Percentiles rank a stretch among this genome's conserved stretches.
These are phyloP conservation scores for Monosporascus sp. DNA, from an alignment of 2,329 filamentous ascomycete species.

Conservation along the genomic window DNA sequence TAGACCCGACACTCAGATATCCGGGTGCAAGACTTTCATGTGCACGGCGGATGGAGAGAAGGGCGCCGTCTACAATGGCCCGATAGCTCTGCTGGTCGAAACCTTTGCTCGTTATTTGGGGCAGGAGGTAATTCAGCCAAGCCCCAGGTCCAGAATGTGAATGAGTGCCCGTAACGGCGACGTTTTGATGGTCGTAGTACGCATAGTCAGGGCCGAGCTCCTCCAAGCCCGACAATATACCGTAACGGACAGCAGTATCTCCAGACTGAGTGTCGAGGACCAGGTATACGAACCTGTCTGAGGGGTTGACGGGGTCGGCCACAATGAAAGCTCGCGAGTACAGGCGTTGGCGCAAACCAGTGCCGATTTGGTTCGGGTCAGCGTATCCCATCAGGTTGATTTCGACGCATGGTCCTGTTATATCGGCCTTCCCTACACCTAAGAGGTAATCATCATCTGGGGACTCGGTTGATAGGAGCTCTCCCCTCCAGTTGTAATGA, in stretches of 20 bases:
- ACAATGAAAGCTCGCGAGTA: slow-evolving; percentile 89
- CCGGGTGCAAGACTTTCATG: slow-evolving; percentile 63
- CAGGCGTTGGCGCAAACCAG: slow-evolving; percentile 78
- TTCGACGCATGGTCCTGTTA: slow-evolving; percentile 73
- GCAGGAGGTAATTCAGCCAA: slow-evolving; percentile 91
- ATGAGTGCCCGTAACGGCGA: slow-evolving; percentile 89
- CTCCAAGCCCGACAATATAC: slow-evolving; percentile 72
- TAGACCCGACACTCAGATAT: slow-evolving; percentile 50
- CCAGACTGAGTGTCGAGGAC: slow-evolving; percentile 84
- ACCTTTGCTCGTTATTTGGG: slow-evolving; percentile 82
- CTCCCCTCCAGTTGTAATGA: background rate
- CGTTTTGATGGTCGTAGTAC: slow-evolving; percentile 71
- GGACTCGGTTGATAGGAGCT: background rate
- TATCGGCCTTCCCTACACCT: slow-evolving; percentile 54
- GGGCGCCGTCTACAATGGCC: slow-evolving; percentile 80
- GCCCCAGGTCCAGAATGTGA: slow-evolving; percentile 87
- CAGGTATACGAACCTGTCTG: slow-evolving; percentile 77
- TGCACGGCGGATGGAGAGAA: slow-evolving; percentile 76
- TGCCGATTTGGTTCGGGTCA: slow-evolving; percentile 73
- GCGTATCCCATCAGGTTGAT: slow-evolving; percentile 92
- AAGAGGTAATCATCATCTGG: slow-evolving; percentile 41
- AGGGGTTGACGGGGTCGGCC: slow-evolving; percentile 58
- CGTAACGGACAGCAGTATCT: slow-evolving; percentile 81
- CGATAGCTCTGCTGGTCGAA: slow-evolving; percentile 84
- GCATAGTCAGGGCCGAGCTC: slow-evolving; percentile 66